Evolutionary conservation across 2,329 filamentous ascomycete species (phyloP).

Genomic region (Stachybotrys chartarum): DNA sequence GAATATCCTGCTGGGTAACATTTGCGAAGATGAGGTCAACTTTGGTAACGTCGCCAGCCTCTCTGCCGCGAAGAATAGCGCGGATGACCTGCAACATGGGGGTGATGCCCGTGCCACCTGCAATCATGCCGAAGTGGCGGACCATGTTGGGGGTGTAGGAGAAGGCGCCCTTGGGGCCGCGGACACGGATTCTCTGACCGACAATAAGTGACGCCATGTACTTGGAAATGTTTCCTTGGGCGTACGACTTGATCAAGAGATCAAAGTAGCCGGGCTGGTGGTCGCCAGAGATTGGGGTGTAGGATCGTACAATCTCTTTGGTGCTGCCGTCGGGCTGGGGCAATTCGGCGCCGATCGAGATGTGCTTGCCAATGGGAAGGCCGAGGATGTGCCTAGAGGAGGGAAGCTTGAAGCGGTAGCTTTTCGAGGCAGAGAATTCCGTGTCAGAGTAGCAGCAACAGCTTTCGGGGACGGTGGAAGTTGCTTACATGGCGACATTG

Average conservation of each 20-base stretch:
- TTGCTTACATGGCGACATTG: conserved; percentile 86
- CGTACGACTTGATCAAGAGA: conserved; percentile 96
- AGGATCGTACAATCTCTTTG: conserved; percentile 84
- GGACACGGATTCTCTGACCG: conserved; percentile 82
- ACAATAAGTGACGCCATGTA: conserved; percentile 77
- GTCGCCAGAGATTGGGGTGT: conserved; percentile 87
- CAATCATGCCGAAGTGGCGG: conserved; percentile 94
- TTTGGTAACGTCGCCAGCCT: conserved; percentile 75
- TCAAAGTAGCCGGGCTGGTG: conserved; percentile 89
- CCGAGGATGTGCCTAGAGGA: conserved; percentile 74
- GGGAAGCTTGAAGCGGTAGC: conserved; percentile 89
- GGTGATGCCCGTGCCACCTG: conserved; percentile 94
- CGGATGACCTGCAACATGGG: conserved; percentile 97
- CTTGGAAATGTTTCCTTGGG: conserved; percentile 94
- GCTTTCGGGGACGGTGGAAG: not conserved
- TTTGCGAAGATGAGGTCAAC: conserved; percentile 97
- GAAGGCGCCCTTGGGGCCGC: conserved; percentile 95
- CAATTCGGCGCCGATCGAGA: conserved; percentile 82
- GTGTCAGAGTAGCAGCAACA: not conserved
- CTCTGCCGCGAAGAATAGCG: conserved; percentile 76
- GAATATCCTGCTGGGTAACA: conserved; percentile 85
- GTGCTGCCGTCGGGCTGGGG: conserved; percentile 58
- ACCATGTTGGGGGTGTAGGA: conserved; percentile 97
- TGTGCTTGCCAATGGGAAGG: conserved; percentile 97
- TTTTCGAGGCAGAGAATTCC: conserved; percentile 21